Conservation (phyloP, 1,284 basidiomycete genomes). For the Fomes fomentarius region DNA sequence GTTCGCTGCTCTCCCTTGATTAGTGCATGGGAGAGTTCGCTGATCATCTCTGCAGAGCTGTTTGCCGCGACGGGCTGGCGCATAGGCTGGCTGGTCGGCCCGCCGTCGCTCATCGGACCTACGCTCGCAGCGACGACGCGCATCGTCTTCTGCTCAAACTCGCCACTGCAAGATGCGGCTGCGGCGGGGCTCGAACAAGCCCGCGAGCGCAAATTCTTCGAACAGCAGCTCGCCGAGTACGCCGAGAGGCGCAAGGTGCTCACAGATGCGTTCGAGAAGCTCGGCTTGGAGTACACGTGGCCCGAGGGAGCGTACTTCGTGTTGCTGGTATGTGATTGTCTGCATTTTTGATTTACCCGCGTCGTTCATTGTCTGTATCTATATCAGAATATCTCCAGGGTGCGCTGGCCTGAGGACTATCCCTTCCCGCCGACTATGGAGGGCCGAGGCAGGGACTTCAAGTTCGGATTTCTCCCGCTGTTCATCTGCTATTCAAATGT, state of each 20-base stretch:
- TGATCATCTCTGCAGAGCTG: slow-evolving; percentile 68
- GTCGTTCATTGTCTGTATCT: not conserved
- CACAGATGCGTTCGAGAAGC: slow-evolving; percentile 75
- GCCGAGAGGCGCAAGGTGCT: slow-evolving; percentile 79
- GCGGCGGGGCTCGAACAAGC: slow-evolving; percentile 86
- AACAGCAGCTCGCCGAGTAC: slow-evolving; percentile 80
- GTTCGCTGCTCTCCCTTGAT: not conserved
- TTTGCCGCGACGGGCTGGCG: slow-evolving; percentile 98
- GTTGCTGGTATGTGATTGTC: slow-evolving; percentile 63
- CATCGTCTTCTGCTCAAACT: slow-evolving; percentile 94
- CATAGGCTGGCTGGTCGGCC: slow-evolving; percentile 93
- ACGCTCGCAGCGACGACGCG: slow-evolving; percentile 91
- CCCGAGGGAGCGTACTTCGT: slow-evolving; percentile 92
- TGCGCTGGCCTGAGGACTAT: slow-evolving; percentile 84
- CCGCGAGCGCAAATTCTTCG: slow-evolving; percentile 76
- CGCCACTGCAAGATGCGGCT: slow-evolving; percentile 88
- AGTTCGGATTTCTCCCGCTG: slow-evolving; percentile 42
- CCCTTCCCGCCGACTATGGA: slow-evolving; percentile 75
- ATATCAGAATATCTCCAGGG: slow-evolving; percentile 74
- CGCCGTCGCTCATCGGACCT: slow-evolving; percentile 79
- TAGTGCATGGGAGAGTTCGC: too few species aligned
- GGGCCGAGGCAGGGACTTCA: slow-evolving; percentile 87
- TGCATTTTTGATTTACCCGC: not conserved
- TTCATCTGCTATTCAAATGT: not conserved
- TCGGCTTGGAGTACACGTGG: slow-evolving; percentile 85